Base-by-base conservation (phyloP, 805 yeast species). In the Clavispora vitiphila region DNA sequence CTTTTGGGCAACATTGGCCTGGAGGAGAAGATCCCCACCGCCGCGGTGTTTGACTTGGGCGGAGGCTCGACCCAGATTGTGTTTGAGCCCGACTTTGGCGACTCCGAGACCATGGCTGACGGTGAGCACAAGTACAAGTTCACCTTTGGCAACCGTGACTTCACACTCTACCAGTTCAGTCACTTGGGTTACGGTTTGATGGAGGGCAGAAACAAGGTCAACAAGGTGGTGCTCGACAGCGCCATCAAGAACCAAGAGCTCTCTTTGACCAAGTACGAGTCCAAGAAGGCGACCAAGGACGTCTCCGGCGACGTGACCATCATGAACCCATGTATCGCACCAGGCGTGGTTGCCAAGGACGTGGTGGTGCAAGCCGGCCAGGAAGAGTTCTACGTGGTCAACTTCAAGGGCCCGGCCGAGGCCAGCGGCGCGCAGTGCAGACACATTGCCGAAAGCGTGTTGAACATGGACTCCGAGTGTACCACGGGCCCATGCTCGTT, bases 1-100 rank as follows among this genome's bases (percentile, higher is more conserved):
- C 70, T 93, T 50, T 74, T 91, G 53, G 98, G 97, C 32, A 93
- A 91, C 69, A 91, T 93, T 61, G 99, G 98, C 12, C 60, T 73
- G n/a, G 62, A 80, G 18, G 81, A 78, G 31, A 83, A 83, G 63
- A 61, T 67, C 20, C 89, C 96, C 23, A 93, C 99, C 10, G 96
- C 95, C 38, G 99, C 98, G 18, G 96, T 93, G 9, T 93, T 93
- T 58, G 99, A 93, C 64, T 77, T 93, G 46, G 99, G 99, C 54
- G 99, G 99, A 57, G 98, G 98, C 4, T 88, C 97, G 6, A 93
- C 99, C 11, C 99, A 95, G 69, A 89, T 93, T 67, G 99, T 93
- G 6, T 93, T 93, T 63, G 98, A 93, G 71, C 99, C 99, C 18
- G 75, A 76, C n/a, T 80, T 81, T 58, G 57, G 62, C 24, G 64